phyloP scores from a whole-genome alignment of 306 rosid species.

The Lotus japonicus region DNA sequence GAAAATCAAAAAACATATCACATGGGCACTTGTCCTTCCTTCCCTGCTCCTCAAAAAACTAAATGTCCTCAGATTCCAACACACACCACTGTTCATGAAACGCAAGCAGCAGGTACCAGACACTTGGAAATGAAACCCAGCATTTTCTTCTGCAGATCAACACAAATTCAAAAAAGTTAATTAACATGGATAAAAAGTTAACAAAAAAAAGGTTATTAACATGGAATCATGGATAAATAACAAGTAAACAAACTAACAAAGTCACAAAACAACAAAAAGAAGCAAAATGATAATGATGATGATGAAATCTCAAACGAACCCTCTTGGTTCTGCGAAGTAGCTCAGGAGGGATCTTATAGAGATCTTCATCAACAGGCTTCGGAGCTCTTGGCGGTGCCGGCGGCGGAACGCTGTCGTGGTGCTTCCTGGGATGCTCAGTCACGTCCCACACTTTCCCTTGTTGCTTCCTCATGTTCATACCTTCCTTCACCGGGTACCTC shows the following conservation, averaged over 20 bases:
- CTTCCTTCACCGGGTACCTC: conserved; percentile 32
- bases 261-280: no score
- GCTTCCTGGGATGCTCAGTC: conserved; percentile 40
- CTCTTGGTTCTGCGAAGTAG: conserved; percentile 60
- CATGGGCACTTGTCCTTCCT: no score
- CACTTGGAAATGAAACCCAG: conserved; percentile 75
- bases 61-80: neutral
- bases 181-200: no score
- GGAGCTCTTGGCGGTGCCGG: conserved; percentile 7
- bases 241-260: no score
- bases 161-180: neutral
- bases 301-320: conserved; percentile 9
- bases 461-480: conserved; percentile 28
- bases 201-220: no score
- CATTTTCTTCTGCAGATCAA: conserved; percentile 55
- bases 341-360: conserved; percentile 82
- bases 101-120: conserved; percentile 74
- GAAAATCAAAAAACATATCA: no score
- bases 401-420: conserved; percentile 26
- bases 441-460: conserved; percentile 57
- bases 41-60: neutral
- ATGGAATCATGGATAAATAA: no score
- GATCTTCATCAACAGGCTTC: conserved; percentile 85
- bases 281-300: no score
- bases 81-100: conserved; percentile 31